phyloP scores from a whole-genome alignment of 2,329 filamentous ascomycete species.

The Harringtonia lauricola region DNA sequence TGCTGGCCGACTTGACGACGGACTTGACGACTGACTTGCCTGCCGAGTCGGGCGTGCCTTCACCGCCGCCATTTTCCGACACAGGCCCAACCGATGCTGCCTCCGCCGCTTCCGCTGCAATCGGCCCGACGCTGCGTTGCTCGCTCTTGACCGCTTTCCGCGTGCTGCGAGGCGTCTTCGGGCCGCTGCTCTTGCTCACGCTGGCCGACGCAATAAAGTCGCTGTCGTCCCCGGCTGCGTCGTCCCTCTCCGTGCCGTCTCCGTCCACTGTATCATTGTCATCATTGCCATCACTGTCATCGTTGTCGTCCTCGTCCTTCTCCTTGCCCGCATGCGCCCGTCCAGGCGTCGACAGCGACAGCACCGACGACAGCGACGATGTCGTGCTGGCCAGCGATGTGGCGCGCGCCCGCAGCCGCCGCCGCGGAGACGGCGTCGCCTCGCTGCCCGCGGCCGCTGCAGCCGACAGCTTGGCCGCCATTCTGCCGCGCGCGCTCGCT shows the following conservation, averaged over 20 bases:
- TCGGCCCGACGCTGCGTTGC: no score
- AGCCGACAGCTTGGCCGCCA: neutral
- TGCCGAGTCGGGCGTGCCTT: no score
- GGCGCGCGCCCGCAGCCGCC: constrained; percentile 9
- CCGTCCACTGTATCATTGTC: constrained; percentile 7
- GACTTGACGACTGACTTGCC: neutral
- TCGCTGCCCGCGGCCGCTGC: neutral
- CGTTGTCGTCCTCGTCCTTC: neutral
- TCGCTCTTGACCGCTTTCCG: neutral
- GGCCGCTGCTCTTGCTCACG: no score
- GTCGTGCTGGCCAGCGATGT: constrained; percentile 13
- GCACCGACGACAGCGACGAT: constrained; percentile 23
- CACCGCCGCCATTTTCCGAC: neutral
- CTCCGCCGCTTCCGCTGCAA: neutral
- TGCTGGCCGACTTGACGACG: neutral
- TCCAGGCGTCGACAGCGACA: constrained; percentile 18
- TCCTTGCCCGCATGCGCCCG: neutral
- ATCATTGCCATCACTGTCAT: constrained; percentile 6
- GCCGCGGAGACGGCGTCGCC: neutral
- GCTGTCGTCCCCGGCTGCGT: constrained; percentile 2
- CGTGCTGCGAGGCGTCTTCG: no score
- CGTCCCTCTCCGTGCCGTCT: neutral
- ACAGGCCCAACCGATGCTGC: neutral
- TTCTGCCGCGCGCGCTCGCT: constrained; percentile 11
- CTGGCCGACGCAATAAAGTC: no score